Evolutionary conservation across 202 grass and related monocot species (phyloP).

Genomic region (Schoenoplectus tabernaemontani): DNA sequence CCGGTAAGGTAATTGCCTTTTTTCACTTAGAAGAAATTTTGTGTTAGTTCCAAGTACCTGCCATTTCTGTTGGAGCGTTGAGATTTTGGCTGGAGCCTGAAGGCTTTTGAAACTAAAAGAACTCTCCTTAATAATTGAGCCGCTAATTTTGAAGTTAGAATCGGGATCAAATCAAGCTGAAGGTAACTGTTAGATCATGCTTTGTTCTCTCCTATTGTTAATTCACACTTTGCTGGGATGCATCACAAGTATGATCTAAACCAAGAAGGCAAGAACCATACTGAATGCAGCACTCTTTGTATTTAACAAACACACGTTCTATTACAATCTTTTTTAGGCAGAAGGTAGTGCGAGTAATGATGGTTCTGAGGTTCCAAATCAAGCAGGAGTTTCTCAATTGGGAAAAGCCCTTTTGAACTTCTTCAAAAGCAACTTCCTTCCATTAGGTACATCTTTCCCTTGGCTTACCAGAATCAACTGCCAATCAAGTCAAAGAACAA

Average conservation of each 20-base stretch:
- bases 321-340: conserved; percentile 21
- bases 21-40: conserved; percentile 5
- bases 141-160: neutral
- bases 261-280: neutral
- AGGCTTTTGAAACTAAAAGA: neutral
- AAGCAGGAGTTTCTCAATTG: conserved; percentile 17
- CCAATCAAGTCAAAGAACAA: neutral
- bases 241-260: neutral
- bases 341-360: conserved; percentile 29
- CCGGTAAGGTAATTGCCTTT: conserved; percentile 18
- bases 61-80: neutral
- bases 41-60: neutral
- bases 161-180: neutral
- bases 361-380: conserved; percentile 6
- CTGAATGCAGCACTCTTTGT: neutral
- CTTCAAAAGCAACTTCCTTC: conserved; percentile 70
- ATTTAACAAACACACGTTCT: neutral
- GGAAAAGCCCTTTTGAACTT: conserved; percentile 34
- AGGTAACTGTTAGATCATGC: neutral
- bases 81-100: neutral
- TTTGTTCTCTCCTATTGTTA: too few species aligned
- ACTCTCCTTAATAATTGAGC: neutral
- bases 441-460: conserved; percentile 41
- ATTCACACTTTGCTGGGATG: neutral
- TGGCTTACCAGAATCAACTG: neutral